These are phyloP conservation scores for Cladosporium sp. DNA, from an alignment of 2,329 filamentous ascomycete genomes.

Conservation along the genomic window DNA sequence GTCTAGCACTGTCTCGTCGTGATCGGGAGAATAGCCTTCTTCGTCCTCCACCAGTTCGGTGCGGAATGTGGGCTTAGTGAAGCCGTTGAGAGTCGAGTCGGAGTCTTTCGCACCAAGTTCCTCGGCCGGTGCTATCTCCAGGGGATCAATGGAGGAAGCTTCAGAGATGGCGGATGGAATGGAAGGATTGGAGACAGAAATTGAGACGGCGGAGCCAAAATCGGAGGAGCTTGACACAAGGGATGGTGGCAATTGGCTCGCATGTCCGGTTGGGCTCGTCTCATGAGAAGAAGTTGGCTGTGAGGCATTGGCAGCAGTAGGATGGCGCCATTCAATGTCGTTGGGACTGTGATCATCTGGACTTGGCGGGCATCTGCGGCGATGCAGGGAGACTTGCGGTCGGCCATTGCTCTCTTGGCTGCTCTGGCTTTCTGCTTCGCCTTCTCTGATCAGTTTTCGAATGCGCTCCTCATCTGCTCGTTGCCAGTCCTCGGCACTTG, in stretches of 20 bases:
- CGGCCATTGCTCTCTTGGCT: conserved; percentile 12
- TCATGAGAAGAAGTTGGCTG: conserved; percentile 37
- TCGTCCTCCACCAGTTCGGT: conserved; percentile 29
- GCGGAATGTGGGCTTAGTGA: conserved; percentile 23
- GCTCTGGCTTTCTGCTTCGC: conserved; percentile 31
- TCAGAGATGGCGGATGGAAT: conserved; percentile 53
- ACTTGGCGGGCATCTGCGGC: conserved; percentile 47
- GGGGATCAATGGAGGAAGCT: conserved; percentile 44
- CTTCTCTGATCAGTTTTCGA: conserved; percentile 37
- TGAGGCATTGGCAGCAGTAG: conserved; percentile 26
- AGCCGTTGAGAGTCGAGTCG: conserved; percentile 38
- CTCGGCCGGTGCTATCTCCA: conserved; percentile 26
- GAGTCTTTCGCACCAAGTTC: conserved; percentile 39
- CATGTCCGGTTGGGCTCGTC: conserved; percentile 41
- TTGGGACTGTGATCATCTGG: conserved; percentile 43
- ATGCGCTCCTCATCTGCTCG: conserved; percentile 38
- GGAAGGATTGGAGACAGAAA: conserved; percentile 52
- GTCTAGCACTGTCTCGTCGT: conserved; percentile 38
- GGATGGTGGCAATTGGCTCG: conserved; percentile 29
- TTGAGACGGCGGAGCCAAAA: conserved; percentile 49
- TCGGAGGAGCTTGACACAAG: conserved; percentile 50
- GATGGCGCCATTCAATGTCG: conserved; percentile 27
- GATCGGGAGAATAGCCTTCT: conserved; percentile 41
- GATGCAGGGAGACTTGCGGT: conserved; percentile 25
- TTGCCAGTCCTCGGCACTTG: conserved; percentile 34